Base-by-base conservation (phyloP, 2,329 filamentous ascomycete genomes). In the Claviceps cyperi region DNA sequence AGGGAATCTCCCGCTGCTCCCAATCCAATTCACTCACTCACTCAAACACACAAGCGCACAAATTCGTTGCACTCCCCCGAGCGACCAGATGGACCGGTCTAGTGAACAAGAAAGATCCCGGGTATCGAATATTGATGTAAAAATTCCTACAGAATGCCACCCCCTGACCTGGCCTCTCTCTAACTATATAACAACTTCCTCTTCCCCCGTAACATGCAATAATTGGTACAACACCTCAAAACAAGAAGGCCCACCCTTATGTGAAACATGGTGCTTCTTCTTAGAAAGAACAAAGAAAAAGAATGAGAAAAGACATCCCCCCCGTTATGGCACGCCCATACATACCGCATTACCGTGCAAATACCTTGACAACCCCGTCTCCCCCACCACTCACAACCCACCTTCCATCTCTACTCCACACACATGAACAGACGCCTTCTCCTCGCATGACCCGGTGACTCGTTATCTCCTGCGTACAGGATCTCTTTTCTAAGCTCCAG, bases 341-440 rank as follows among this genome's bases (percentile, higher is more conserved):
- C 28, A 32, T 32, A n/a, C 13, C 17, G 22, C 36, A 35, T 40
- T 64, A 81, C 51, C 78, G 72, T 50, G 79, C 75, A 71, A 82
- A 97, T 51, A 97, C 90, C 72, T 97, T 97, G 54, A 96, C 91
- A 37, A 95, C 84, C 6, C 92, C 92, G 64, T 98, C 92, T 13
- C 92, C 92, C 40, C 92, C 92, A 38, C 85, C 91, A 59, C 88
- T 94, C 51, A 97, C 87, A 38, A 98, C 90, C 78, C 92, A 92
- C 57, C 89, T 80, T 36, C 91, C 90, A 62, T 98, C 92, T 59
- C 89, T 85, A 63, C 89, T 95, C 92, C 92, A 98, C 17, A 92
- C 86, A 4, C 95, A 91, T 15, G 84, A 80, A 67, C 91, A 97
- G 7, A 97, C 88, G 21, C 92, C 92, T 64, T 98, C 92, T 46